Percentiles rank a stretch among this genome's conserved stretches.
These are phyloP conservation scores for Vitis cinerea DNA, from an alignment of 164 flowering plant genomes.

Conservation along the genomic window DNA sequence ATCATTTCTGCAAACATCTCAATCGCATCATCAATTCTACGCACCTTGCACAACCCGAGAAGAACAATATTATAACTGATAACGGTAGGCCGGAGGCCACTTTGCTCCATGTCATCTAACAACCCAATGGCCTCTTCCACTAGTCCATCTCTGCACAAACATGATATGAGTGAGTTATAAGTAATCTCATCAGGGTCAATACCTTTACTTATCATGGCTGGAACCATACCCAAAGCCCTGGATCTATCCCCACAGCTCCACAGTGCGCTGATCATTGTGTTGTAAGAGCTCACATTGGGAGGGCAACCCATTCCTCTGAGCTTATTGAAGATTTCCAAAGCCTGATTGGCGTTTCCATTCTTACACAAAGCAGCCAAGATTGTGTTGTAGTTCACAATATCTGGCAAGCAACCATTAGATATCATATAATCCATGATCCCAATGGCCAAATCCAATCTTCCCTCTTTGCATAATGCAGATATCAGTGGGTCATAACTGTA, in stretches of 20 bases:
- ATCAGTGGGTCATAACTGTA: conserved; percentile 75
- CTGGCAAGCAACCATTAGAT: conserved; percentile 65
- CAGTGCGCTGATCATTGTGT: conserved; percentile 70
- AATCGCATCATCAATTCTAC: conserved; percentile 52
- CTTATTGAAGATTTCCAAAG: conserved; percentile 58
- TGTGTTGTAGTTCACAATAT: conserved; percentile 72
- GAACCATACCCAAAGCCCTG: conserved; percentile 50
- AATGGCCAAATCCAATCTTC: conserved; percentile 63
- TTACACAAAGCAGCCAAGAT: conserved; percentile 65
- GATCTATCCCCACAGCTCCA: conserved; percentile 57
- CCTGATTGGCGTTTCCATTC: conserved; percentile 55
- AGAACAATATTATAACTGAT: conserved; percentile 60
- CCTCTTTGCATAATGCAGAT: conserved; percentile 69
- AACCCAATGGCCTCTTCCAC: conserved; percentile 66
- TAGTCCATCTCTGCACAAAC: conserved; percentile 79
- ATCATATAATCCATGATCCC: conserved; percentile 62
- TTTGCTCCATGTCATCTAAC: conserved; percentile 53
- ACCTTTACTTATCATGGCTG: conserved; percentile 59
- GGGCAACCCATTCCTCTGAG: conserved; percentile 52
- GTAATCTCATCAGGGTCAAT: conserved; percentile 69
- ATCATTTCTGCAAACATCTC: conserved; percentile 59
- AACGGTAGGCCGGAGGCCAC: conserved; percentile 42
- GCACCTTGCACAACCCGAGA: conserved; percentile 70
- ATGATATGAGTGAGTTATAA: conserved; percentile 64
- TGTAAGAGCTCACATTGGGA: conserved; percentile 67